These are phyloP conservation scores for Magnaporthales sp. DNA, from an alignment of 2,329 filamentous ascomycete genomes.

Conservation along the genomic window DNA sequence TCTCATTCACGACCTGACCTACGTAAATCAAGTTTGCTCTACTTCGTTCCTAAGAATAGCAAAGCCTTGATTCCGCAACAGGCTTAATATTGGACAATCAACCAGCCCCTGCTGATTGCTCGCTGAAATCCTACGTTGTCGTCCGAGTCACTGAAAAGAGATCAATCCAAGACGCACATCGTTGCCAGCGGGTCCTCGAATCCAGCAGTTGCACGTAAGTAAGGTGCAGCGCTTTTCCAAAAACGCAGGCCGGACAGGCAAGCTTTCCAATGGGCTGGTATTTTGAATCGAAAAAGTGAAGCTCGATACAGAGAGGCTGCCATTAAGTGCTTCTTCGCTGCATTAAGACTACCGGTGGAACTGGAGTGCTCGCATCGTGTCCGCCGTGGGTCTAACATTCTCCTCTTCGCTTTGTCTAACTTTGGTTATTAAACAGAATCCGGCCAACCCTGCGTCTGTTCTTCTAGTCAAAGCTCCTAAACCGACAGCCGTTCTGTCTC, in stretches of 20 bases:
- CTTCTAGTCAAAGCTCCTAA: neutral
- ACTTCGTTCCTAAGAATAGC: neutral
- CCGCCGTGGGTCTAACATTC: neutral
- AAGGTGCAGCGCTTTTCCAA: neutral
- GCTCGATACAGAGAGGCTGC: too few relatives aligned
- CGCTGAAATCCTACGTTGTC: neutral
- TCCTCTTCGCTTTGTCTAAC: neutral
- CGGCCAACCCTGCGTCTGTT: neutral
- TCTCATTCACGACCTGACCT: neutral
- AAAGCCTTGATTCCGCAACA: neutral
- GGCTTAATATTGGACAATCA: neutral
- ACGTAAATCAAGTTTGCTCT: neutral
- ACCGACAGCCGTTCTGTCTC: neutral
- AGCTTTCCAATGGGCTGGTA: neutral
- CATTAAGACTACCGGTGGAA: neutral
- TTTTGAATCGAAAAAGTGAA: neutral
- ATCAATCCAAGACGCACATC: too few relatives aligned
- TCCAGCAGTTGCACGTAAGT: neutral
- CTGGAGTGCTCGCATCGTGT: neutral
- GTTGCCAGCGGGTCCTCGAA: neutral
- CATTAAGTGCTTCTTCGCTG: too few relatives aligned
- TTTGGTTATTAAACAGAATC: neutral
- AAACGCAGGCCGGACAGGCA: neutral
- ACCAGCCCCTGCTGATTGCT: neutral
- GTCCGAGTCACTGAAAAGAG: neutral